Evolutionary conservation across 768 basidiomycete species (phyloP).

Genomic region (Aureoboletus auriporus): DNA sequence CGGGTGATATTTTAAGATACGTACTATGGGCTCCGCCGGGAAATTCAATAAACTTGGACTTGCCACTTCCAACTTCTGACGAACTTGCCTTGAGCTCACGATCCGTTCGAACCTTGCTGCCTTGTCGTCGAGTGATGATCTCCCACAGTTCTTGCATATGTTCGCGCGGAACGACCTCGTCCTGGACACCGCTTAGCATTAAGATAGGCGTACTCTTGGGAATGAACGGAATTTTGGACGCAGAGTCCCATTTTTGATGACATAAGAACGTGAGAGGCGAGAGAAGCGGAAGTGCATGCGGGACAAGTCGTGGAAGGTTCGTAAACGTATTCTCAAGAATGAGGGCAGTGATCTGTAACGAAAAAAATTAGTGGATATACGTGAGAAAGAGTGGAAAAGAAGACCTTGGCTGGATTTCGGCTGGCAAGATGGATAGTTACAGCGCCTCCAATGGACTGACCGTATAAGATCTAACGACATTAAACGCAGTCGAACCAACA

Average conservation of each 20-base stretch:
- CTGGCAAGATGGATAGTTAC: conserved; percentile 87
- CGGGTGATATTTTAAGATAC: conserved; percentile 8
- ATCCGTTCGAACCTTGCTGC: conserved; percentile 21
- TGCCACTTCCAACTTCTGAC: conserved; percentile 47
- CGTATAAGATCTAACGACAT: conserved; percentile 59
- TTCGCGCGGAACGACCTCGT: conserved; percentile 49
- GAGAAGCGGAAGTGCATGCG: conserved; percentile 69
- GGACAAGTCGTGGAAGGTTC: conserved; percentile 79
- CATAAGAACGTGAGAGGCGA: conserved; percentile 74
- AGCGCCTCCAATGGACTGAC: conserved; percentile 89
- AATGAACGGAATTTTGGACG: conserved; percentile 57
- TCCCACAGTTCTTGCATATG: conserved; percentile 69
- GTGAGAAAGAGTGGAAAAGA: not conserved
- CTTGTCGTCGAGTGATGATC: conserved; percentile 48
- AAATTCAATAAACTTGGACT: conserved; percentile 55
- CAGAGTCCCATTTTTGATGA: conserved; percentile 86
- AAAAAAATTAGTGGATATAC: not conserved
- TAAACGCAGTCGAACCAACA: not conserved
- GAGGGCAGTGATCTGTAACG: conserved; percentile 61
- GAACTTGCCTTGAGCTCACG: conserved; percentile 30
- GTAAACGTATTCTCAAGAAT: conserved; percentile 94
- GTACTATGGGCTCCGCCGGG: conserved; percentile 52
- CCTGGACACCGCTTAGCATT: conserved; percentile 68
- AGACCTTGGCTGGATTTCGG: conserved; percentile 65
- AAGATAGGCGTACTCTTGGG: conserved; percentile 69